A percentile compares a stretch with the other conserved stretches of the same genome.
These are phyloP conservation scores for Novymonas esmeraldas DNA, from an alignment of 208 protist species.

Conservation along the genomic window DNA sequence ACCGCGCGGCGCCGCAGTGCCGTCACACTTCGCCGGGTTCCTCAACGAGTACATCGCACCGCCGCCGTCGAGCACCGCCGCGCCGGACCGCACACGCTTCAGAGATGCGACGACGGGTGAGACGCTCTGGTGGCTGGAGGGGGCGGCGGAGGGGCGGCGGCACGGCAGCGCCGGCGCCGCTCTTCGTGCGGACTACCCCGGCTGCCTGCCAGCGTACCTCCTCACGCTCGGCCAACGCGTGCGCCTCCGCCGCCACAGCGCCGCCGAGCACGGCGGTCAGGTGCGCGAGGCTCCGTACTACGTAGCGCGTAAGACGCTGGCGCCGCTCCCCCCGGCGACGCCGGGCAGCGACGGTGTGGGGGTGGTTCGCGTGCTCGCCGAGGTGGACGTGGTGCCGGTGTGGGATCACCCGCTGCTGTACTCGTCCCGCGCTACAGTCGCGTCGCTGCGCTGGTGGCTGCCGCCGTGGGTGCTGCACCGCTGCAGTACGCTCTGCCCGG, in stretches of 20 bases:
- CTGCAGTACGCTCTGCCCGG: background rate
- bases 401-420: constrained; percentile 64
- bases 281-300: constrained; percentile 36
- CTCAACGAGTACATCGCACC: constrained; percentile 63
- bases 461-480: background rate
- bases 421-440: constrained; percentile 7
- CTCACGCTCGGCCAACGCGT: constrained; percentile 81
- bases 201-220: constrained; percentile 54
- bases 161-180: background rate
- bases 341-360: background rate
- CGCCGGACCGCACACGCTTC: constrained; percentile 39
- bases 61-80: constrained; percentile 7
- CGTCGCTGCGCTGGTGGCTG: constrained; percentile 21
- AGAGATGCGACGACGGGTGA: constrained; percentile 38
- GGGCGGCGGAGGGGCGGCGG: background rate
- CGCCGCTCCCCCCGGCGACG: constrained; percentile 16
- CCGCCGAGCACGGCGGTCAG: background rate
- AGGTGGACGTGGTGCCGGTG: constrained; percentile 59
- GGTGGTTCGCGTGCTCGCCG: constrained; percentile 35
- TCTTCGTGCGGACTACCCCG: constrained; percentile 25
- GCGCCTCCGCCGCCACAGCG: constrained; percentile 16
- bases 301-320: constrained; percentile 53
- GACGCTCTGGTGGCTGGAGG: background rate
- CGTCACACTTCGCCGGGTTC: constrained; percentile 55
- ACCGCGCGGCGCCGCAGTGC: background rate